Evolutionary conservation across 129 eudicot genomes (phyloP).

Genomic region (Flaveria ramosissima): DNA sequence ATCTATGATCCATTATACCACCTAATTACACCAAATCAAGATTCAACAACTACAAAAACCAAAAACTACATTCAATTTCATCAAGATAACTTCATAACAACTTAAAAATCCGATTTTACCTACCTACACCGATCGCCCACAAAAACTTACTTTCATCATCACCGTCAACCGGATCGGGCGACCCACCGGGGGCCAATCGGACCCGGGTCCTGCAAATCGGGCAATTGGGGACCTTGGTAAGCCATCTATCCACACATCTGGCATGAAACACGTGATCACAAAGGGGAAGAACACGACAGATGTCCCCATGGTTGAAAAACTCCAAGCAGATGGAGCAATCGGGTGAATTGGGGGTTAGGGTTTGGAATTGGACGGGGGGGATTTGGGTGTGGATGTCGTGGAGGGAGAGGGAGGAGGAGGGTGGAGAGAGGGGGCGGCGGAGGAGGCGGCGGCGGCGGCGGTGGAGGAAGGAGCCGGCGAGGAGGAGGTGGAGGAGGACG

Average conservation of each 20-base stretch:
- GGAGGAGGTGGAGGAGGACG: conserved; percentile 71
- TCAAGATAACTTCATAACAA: neutral
- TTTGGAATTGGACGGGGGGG: conserved; percentile 37
- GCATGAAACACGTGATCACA: conserved; percentile 71
- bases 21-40: conserved; percentile 10
- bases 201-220: conserved; percentile 76
- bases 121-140: conserved; percentile 55
- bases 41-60: neutral
- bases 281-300: conserved; percentile 46
- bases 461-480: conserved; percentile 57
- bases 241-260: conserved; percentile 65
- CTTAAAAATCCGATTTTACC: conserved; percentile 5
- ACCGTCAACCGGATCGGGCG: conserved; percentile 22
- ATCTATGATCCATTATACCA: conserved; percentile 16
- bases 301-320: conserved; percentile 48
- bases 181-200: conserved; percentile 25
- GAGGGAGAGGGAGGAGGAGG: conserved; percentile 30
- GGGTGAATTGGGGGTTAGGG: conserved; percentile 1
- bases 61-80: conserved; percentile 18
- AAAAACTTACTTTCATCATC: conserved; percentile 48
- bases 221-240: conserved; percentile 55
- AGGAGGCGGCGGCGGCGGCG: conserved; percentile 49
- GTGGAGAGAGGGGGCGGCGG: conserved; percentile 12
- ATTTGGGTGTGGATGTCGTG: conserved; percentile 29
- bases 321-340: conserved; percentile 79